phyloP scores from a whole-genome alignment of 768 basidiomycete genomes.

The Cystofilobasidium ferigula region DNA sequence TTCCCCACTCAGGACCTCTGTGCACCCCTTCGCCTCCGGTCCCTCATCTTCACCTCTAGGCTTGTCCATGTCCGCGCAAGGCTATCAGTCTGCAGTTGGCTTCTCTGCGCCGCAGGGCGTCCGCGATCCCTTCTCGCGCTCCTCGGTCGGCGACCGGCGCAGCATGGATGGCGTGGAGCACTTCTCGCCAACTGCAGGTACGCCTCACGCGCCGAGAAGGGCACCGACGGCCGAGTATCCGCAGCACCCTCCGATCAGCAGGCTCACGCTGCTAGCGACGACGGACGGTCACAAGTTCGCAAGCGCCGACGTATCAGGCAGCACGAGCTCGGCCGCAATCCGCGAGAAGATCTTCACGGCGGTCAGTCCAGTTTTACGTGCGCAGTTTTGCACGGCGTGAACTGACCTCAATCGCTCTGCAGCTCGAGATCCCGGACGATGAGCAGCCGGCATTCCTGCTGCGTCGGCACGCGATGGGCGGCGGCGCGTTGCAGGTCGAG shows the following conservation, averaged over 20 bases:
- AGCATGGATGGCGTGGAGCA: neutral
- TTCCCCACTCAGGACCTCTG: neutral
- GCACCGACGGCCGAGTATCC: neutral
- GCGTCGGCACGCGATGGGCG: slow-evolving; percentile 77
- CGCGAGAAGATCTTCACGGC: slow-evolving; percentile 25
- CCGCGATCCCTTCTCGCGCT: neutral
- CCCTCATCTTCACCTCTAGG: neutral
- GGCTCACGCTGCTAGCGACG: slow-evolving; percentile 18
- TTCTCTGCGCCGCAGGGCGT: neutral
- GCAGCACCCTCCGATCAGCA: slow-evolving; percentile 9
- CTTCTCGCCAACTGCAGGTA: neutral
- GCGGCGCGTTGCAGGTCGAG: slow-evolving; percentile 42
- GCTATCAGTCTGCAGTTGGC: neutral
- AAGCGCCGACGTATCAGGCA: slow-evolving; percentile 18
- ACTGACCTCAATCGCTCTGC: no score
- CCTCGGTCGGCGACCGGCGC: neutral
- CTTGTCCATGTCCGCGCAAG: neutral
- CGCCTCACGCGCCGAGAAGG: no score
- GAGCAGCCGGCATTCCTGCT: slow-evolving; percentile 67
- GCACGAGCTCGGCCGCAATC: slow-evolving; percentile 3
- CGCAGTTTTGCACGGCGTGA: no score
- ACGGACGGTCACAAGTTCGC: slow-evolving; percentile 20
- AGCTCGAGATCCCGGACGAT: slow-evolving; percentile 55
- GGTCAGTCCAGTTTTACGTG: neutral
- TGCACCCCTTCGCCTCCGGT: neutral